Evolutionary conservation across 176 grass and related monocot species (phyloP), one percentile per base, ranked within the genome.

Genomic region (Typha latifolia): DNA sequence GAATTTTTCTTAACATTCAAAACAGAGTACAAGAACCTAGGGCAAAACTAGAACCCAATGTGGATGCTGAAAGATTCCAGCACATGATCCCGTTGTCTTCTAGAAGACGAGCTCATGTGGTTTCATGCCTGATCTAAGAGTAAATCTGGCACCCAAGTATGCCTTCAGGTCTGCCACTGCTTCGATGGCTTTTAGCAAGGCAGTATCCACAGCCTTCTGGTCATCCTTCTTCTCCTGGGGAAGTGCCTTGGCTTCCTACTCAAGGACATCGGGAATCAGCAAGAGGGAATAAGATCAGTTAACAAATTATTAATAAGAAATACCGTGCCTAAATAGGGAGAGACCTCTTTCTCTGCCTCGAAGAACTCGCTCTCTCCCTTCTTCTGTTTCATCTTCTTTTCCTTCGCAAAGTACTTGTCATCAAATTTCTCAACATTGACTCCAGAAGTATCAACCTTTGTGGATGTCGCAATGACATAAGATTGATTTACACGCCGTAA

Each of bases 81-180:
- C 34, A 43, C 37, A 43, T 43, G 37, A 43, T 43, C 37, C 37
- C 9, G 37, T 43, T 43, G 8, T 43, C 37, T 43, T 86, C 73
- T 90, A 96, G 80, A 90, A 96, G 69, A 87, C 77, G 61, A 90
- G 85, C 59, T 96, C 87, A 56, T 96, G 91, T 3, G 87, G 91
- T 63, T 87, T 96, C 76, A 90, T 85, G 2, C 87, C 91, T 4
- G 86, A 78, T 72, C 91, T 87, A 14, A 96, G 87, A 50, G 73
- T 79, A 76, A 96, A 96, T 69, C 84, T 67, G 1, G 84, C 83
- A 55, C 87, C 76, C 14, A 96, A 81, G 53, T 96, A 96, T 1
- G 70, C 47, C 74, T 83, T 90, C 77, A 96, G 83, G 62, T 96
- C 84, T 9, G 84, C 78, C 47, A 96, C 91, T 2, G 63, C 64